Evolutionary conservation across 225 moss, liverwort and hornwort species (phyloP).

Genomic region (Climacium dendroides): DNA sequence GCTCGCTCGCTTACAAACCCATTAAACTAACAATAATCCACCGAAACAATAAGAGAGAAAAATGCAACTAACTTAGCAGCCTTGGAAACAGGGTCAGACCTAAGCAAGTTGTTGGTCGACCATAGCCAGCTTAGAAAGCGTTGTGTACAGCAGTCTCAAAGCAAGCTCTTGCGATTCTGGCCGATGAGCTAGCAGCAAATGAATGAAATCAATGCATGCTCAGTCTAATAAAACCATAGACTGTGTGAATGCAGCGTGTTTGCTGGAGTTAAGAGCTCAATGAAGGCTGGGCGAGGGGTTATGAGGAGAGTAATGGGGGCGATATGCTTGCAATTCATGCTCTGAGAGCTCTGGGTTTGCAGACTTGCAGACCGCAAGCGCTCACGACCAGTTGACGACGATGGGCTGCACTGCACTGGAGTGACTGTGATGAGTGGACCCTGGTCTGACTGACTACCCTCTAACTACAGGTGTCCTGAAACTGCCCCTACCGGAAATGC

Average conservation of each 20-base stretch:
- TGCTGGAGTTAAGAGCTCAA: background rate
- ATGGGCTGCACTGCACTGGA: background rate
- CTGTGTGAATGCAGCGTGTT: background rate
- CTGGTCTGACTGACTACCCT: background rate
- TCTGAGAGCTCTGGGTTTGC: background rate
- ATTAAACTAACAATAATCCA: background rate
- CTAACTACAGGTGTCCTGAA: background rate
- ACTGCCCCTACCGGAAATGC: background rate
- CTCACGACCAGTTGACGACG: background rate
- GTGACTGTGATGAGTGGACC: background rate
- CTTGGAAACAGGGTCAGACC: background rate
- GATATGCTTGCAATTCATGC: background rate
- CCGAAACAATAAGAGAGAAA: background rate
- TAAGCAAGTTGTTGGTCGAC: background rate
- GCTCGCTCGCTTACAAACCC: background rate
- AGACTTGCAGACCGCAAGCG: background rate
- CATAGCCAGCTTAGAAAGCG: background rate
- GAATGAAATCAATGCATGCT: background rate
- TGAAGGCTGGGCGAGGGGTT: background rate
- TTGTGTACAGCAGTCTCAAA: background rate
- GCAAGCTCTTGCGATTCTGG: background rate
- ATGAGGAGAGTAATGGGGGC: background rate
- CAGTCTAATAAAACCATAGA: too few species aligned
- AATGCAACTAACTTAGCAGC: background rate
- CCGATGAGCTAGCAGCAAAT: background rate